Evolutionary conservation across 208 protist genomes (phyloP), one percentile per base, ranked within the genome.

Genomic region (Crithidia bombi): DNA sequence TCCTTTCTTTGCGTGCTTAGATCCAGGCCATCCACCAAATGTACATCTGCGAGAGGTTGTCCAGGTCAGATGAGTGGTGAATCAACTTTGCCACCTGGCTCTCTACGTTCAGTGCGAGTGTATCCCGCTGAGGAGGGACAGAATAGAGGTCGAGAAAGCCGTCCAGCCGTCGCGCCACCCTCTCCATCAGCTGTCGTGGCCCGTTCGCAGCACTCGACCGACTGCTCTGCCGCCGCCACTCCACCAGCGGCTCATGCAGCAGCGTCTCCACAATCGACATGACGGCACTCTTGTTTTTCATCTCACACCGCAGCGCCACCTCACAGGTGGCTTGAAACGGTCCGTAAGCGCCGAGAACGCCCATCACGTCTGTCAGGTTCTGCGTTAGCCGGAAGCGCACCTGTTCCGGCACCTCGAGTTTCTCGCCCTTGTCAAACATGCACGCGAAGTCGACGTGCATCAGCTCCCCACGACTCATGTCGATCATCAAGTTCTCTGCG

Each of bases 361-460:
- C 98, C 83, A 99, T 97, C 1, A 70, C 95, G 71, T 99, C 96
- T 10, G 98, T 82, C 44, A 99, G 66, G 75, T 99, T 99, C 58
- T 92, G 94, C 15, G 98, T 99, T 1, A 99, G 85, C 23, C 98
- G 89, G 82, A 99, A 99, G 19, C 98, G 97, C 36, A 99, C 98
- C 26, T 81, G 72, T 81, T 99, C 98, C 1, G 97, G 94, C 11
- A 98, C 83, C 32, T 89, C 66, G 1, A 99, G 88, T 26, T 81
- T 88, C 81, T 98, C 91, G 17, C 94, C 98, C 62, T 97, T 98
- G 77, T 99, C 98, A 73, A 99, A 99, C 76, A 99, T 89, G 69
- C 92, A 98, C 1, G 88, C 93, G 75, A 99, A 99, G 85, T 98
- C 96, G 5, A 98, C 93, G 73, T 98, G 96, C 65, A 98, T 79